Evolutionary conservation across 2,329 filamentous ascomycete species (phyloP), one percentile per base, ranked within the genome.

Genomic region (Arthrobotrys megalospora): DNA sequence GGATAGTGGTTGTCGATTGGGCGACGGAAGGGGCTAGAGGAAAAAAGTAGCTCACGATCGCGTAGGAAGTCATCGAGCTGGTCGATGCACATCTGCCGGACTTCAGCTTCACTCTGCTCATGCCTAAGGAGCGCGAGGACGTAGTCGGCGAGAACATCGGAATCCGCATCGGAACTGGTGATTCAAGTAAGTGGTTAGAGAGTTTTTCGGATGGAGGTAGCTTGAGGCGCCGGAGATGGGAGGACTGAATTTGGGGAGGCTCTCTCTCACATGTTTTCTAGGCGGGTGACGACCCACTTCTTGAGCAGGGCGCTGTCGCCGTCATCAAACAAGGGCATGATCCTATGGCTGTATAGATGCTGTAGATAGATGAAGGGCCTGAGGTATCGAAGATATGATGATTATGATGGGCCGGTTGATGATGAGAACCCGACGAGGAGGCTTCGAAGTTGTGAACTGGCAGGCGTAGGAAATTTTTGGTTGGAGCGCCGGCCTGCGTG

Each of bases 141-240:
- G 83, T 94, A 96, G 81, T 96, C 93, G 55, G 92, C 92, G 2
- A 96, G 89, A 4, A 95, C 92, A 82, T 94, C 92, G 36, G 91
- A 89, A 83, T 96, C 93, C 63, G 92, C 92, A 82, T 94, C 92
- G 32, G 91, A 93, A 66, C 92, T 93, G 80, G 32, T 45, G 21
- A 16, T 47, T 47, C 43, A 48, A 3, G 41, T 75, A 16, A 76
- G 58, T 19, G 47, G 19, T 28, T 38, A 62, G 28, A 38, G 45
- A 28, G 6, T n/a, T 45, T 32, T 19, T 36, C 19, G 16, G 32
- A 14, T 43, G 34, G 24, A 16, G 21, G 3, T 2, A 24, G 36
- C 16, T 58, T n/a, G 75, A 24, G 60, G 28, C 41, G 3, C 11
- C 19, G 55, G 50, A 76, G 34, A 41, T 11, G 47, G 48, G 62